Evolutionary conservation across 441 rosid genomes (phyloP), one percentile per base, ranked within the genome.

Genomic region (Melastoma candidum): DNA sequence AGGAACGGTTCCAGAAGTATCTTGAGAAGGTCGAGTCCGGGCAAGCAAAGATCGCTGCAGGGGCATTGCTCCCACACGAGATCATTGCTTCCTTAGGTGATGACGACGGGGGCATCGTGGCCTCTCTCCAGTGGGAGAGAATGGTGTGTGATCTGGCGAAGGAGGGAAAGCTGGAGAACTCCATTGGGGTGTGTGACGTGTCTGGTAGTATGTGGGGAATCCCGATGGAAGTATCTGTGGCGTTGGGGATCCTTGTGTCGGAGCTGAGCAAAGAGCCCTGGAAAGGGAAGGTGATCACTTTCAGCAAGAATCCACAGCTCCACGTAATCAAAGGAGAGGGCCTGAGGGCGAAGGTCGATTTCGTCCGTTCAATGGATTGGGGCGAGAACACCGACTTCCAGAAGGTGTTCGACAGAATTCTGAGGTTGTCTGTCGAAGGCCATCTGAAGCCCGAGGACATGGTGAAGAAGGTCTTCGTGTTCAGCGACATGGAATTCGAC

Each of bases 61-160:
- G 88, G 9, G 93, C 76, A 0, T 50, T 89, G 77, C 78, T 89
- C 36, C 82, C 95, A 11, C 90, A 80, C 17, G 69, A 82, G 80
- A 86, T 85, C 29, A 66, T 89, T 2, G 27, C 2, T 1, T 59
- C 77, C 25, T 59, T 80, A 54, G 3, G 52, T 0, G 68, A 66
- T 7, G 59, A 25, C 3, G 74, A 76, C 11, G 73, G 63, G 0
- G 71, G 70, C 0, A 63, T 69, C 46, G 87, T 82, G 11, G 80
- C 86, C 0, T 83, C 82, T 74, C 75, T 78, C 54, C 81, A 67
- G n/a, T 76, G 90, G 95, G 68, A 56, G 47, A 68, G 93, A 44
- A 76, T 83, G 88, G 82, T 83, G 36, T 75, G 66, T 11, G 90
- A 85, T 74, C 14, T 75, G 58, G 43, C 44, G 12, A 32, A 64